These are phyloP conservation scores for Punctularia strigosozonata DNA, from an alignment of 768 basidiomycete species.

Conservation along the genomic window DNA sequence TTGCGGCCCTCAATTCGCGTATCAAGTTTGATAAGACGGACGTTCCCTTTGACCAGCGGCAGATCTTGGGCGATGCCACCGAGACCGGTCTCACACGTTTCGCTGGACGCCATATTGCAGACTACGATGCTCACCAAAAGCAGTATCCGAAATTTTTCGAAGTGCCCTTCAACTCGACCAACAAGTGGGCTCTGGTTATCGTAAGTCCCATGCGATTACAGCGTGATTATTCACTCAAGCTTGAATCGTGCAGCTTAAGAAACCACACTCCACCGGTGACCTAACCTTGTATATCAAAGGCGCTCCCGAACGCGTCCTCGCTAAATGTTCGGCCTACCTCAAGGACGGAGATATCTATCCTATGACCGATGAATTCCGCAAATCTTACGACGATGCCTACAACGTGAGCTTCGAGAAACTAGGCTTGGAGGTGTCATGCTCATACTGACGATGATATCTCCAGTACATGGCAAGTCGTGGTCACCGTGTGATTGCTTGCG, in stretches of 20 bases:
- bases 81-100: slow-evolving; percentile 64
- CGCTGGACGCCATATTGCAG: slow-evolving; percentile 40
- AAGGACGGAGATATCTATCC: slow-evolving; percentile 35
- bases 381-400: slow-evolving; percentile 47
- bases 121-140: slow-evolving; percentile 44
- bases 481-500: slow-evolving; percentile 66
- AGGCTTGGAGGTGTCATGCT: neutral
- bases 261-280: slow-evolving; percentile 34
- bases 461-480: slow-evolving; percentile 73
- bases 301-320: slow-evolving; percentile 56
- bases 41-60: slow-evolving; percentile 47
- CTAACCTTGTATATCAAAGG: slow-evolving; percentile 55
- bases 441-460: neutral
- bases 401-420: slow-evolving; percentile 34
- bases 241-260: slow-evolving; percentile 32
- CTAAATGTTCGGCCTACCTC: slow-evolving; percentile 49
- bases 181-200: slow-evolving; percentile 65
- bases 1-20: slow-evolving; percentile 53
- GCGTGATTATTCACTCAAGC: neutral
- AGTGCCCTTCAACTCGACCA: slow-evolving; percentile 63
- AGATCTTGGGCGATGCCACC: slow-evolving; percentile 62
- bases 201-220: slow-evolving; percentile 24
- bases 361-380: slow-evolving; percentile 44
- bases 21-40: slow-evolving; percentile 60
- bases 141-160: slow-evolving; percentile 52